These are phyloP conservation scores for Volvox reticuliferus DNA, from an alignment of 139 green algal species.

Conservation along the genomic window DNA sequence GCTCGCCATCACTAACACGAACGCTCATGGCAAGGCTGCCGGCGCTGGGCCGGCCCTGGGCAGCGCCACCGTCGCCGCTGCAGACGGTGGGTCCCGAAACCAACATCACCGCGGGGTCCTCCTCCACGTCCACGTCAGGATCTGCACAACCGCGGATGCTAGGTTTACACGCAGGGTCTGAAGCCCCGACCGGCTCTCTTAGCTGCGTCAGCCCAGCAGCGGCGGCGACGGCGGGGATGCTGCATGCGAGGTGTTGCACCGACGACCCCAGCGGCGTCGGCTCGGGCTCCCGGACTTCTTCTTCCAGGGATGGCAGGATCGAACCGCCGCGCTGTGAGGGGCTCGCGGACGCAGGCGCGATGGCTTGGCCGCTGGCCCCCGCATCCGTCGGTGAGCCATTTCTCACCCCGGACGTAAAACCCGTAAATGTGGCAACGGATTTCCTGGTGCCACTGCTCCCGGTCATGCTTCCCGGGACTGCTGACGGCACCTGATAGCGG, in stretches of 20 bases:
- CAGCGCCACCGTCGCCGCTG: not conserved
- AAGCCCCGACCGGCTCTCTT: not conserved
- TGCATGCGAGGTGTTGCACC: not conserved
- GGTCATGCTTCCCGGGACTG: no score
- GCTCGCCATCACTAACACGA: no score
- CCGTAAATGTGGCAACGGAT: no score
- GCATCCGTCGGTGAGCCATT: no score
- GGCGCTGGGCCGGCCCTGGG: not conserved
- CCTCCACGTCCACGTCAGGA: not conserved
- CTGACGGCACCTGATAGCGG: no score
- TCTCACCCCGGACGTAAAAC: no score
- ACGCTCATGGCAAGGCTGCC: not conserved
- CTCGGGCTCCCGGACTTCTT: not conserved
- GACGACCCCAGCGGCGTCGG: not conserved
- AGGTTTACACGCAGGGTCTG: not conserved
- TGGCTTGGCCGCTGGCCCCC: no score
- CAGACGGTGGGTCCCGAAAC: not conserved
- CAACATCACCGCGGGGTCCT: slow-evolving; percentile 15
- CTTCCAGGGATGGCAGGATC: not conserved
- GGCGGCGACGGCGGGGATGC: not conserved
- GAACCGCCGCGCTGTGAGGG: not conserved
- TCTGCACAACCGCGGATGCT: not conserved
- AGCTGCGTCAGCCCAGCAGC: not conserved
- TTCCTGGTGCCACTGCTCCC: no score
- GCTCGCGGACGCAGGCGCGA: not conserved